These are phyloP conservation scores for Penicillium sp. DNA, from an alignment of 2,329 filamentous ascomycete genomes.

Conservation along the genomic window DNA sequence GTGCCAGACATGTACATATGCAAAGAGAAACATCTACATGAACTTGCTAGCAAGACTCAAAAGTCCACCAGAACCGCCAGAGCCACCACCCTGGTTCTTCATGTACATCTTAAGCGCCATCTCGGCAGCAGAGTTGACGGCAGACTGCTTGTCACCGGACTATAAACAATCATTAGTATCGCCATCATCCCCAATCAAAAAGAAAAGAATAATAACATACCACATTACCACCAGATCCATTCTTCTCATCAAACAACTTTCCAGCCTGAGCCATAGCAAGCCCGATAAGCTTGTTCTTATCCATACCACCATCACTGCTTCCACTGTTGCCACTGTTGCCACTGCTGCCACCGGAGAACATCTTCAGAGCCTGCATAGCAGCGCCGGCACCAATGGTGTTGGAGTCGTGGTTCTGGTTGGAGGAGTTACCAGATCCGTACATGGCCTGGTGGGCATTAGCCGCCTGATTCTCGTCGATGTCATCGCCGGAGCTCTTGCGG, in stretches of 20 bases:
- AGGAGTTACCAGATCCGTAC: conserved; percentile 55
- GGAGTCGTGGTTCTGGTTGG: conserved; percentile 46
- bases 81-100: conserved; percentile 65
- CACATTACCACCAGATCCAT: conserved; percentile 52
- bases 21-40: conserved; percentile 32
- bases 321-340: conserved; percentile 27
- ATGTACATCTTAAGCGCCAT: conserved; percentile 89
- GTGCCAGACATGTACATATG: background rate
- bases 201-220: conserved; percentile 36
- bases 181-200: background rate
- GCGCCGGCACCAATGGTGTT: conserved; percentile 45
- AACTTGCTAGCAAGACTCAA: conserved; percentile 64
- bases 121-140: conserved; percentile 75
- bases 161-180: conserved; percentile 19
- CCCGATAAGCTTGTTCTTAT: conserved; percentile 77
- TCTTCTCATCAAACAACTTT: conserved; percentile 69
- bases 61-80: conserved; percentile 50
- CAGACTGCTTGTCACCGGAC: conserved; percentile 74
- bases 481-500: conserved; percentile 50
- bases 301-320: conserved; percentile 45
- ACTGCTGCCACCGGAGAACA: conserved; percentile 54
- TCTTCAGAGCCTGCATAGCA: conserved; percentile 65
- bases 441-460: conserved; percentile 73
- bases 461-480: conserved; percentile 64
- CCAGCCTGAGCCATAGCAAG: conserved; percentile 86